Percentiles rank a stretch among this genome's conserved stretches.
Evolutionary conservation across 2,329 filamentous ascomycete genomes (phyloP).

Genomic region (Didymella lethalis): DNA sequence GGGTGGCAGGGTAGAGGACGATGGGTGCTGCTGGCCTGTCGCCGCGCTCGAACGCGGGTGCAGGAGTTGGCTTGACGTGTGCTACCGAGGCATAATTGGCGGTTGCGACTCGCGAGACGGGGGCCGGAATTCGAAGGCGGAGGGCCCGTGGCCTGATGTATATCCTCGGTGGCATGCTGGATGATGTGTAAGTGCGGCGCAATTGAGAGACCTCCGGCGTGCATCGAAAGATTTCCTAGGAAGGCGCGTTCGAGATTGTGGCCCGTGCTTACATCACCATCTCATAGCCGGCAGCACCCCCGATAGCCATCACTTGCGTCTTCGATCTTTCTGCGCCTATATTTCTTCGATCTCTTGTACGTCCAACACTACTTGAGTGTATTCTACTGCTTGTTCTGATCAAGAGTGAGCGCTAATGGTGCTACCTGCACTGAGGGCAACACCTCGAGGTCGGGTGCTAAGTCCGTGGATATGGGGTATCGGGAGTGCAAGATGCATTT

Average conservation of each 20-base stretch:
- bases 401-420: constrained; percentile 34
- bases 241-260: constrained; percentile 41
- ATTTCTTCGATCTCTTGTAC: not conserved
- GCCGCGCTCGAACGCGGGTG: constrained; percentile 61
- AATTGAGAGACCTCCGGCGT: constrained; percentile 29
- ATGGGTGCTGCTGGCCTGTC: constrained; percentile 56
- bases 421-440: constrained; percentile 34
- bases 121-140: constrained; percentile 37
- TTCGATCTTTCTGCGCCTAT: not conserved
- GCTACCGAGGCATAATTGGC: constrained; percentile 61
- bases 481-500: constrained; percentile 41
- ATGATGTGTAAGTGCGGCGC: constrained; percentile 34
- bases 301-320: constrained; percentile 19
- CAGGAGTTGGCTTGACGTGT: constrained; percentile 60
- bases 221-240: constrained; percentile 23
- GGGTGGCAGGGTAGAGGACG: constrained; percentile 66
- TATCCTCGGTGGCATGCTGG: constrained; percentile 52
- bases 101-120: constrained; percentile 41
- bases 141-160: constrained; percentile 44
- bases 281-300: constrained; percentile 22
- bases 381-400: not conserved
- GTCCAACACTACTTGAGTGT: not conserved
- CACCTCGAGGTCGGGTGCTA: constrained; percentile 24
- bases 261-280: constrained; percentile 33
- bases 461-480: constrained; percentile 7